phyloP scores from a whole-genome alignment of 805 yeast genomes.

The Metahyphopichia silvanorum region DNA sequence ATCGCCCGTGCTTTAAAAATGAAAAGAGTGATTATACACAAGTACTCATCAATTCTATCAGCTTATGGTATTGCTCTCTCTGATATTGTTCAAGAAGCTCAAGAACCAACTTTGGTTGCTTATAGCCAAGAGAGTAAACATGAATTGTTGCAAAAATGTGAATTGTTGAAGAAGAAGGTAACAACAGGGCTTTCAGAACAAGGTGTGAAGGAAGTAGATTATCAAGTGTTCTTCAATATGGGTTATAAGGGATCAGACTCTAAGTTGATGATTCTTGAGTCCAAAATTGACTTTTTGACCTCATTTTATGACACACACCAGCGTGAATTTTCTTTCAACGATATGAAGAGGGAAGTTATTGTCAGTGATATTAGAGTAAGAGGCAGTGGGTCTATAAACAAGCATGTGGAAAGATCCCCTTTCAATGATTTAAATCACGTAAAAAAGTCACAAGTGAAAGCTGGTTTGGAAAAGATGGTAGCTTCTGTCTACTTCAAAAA shows the following conservation, averaged over 20 bases:
- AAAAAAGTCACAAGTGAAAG: slow-evolving; percentile 3
- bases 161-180: slow-evolving; percentile 4
- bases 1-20: slow-evolving; percentile 74
- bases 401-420: slow-evolving; percentile 48
- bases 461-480: not conserved
- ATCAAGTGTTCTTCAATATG: slow-evolving; percentile 14
- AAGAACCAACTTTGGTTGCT: slow-evolving; percentile 60
- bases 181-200: slow-evolving; percentile 8
- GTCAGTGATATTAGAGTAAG: slow-evolving; percentile 76
- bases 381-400: slow-evolving; percentile 56
- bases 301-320: slow-evolving; percentile 55
- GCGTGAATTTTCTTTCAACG: slow-evolving; percentile 68
- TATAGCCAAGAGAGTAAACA: slow-evolving; percentile 20
- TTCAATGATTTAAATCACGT: slow-evolving; percentile 21
- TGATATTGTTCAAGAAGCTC: slow-evolving; percentile 75
- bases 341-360: slow-evolving; percentile 54
- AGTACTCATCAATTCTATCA: slow-evolving; percentile 77
- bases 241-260: slow-evolving; percentile 24
- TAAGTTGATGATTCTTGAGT: slow-evolving; percentile 18
- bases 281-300: no score
- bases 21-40: slow-evolving; percentile 64
- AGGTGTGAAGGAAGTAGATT: slow-evolving; percentile 7
- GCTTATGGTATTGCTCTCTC: slow-evolving; percentile 90
- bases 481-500: slow-evolving; percentile 52
- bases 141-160: slow-evolving; percentile 16